Evolutionary conservation across 2,329 filamentous ascomycete species (phyloP), one percentile per base, ranked within the genome.

Genomic region (Tolypocladium endophyticum): DNA sequence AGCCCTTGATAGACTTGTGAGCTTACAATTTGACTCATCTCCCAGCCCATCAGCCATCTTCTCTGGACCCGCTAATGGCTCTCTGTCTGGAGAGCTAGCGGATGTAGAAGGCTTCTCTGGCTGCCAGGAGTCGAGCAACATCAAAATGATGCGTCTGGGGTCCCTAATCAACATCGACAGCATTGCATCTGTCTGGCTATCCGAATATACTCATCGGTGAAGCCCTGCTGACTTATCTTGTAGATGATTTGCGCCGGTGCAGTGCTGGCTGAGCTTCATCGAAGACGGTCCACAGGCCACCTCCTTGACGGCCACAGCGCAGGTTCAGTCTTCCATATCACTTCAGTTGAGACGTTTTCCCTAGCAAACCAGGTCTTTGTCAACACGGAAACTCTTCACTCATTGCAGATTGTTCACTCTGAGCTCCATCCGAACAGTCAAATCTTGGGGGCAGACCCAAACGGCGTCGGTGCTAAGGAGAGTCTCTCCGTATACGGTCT

Each of bases 191-290:
- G 87, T 89, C 70, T 65, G 58, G 58, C 12, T 59, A 38, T 38
- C 12, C 9, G 11, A 57, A 4, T 30, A 25, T 12, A 5, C 8
- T 11, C 41, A 50, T 14, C 18, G n/a, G 50, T 20, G 50, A 23
- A 43, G 39, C 41, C 9, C 35, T 12, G n/a, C 55, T 67, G n/a
- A 68, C 39, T 11, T 14, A 9, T 30, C 41, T n/a, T 20, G 30
- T 59, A 86, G 77, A 78, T 96, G 55, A 89, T 90, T 3, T 97
- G 94, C 73, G 89, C 88, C 33, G 91, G 92, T n/a, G 92, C 92
- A 33, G 76, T 97, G 2, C 74, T 97, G n/a, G 81, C 83, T 6
- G 90, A 95, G 64, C 73, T 97, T 30, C 85, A 90, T 66, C 85
- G 90, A 58, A 67, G 69, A 39, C 67, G 66, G 38, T 82, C 85